Evolutionary conservation across 805 yeast genomes (phyloP), one percentile per base, ranked within the genome.

Genomic region (Blastobotrys peoriensis): DNA sequence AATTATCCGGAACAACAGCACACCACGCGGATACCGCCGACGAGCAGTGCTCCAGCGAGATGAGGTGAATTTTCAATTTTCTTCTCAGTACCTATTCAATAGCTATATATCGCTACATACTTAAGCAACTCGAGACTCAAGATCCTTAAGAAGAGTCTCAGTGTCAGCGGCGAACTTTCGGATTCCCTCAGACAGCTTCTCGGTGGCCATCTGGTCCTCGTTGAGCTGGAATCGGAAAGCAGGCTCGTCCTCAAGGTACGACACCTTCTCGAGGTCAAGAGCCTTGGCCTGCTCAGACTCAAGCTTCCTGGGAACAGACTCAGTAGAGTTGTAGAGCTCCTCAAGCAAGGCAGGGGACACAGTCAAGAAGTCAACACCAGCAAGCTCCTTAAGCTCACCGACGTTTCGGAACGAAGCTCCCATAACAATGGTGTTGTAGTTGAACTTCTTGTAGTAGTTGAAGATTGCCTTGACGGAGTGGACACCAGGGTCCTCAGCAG

Each of bases 401-500:
- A 74, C 69, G 77, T 89, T 93, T 81, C 99, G 91, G 88, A 93
- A 91, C 49, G 98, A 91, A 49, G 99, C 99, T 71, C 98, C 99
- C 99, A 93, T 93, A 64, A 93, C 98, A 65, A 93, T 89, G 68
- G 99, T 93, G 62, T 91, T 78, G 81, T 93, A 93, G 59, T 83
- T 91, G 70, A 69, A 86, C 75, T 91, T 91, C 83, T 93, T 93
- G 85, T 93, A 93, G 81, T 93, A 93, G 84, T 89, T 85, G 86
- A 68, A 93, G 69, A 93, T 93, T 51, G 64, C 66, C 70, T 81
- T 83, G 60, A 93, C 98, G 36, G 96, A 86, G 41, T 73, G 42
- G 51, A 93, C 98, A 83, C 99, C 99, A 57, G 99, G 98, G 71
- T 93, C 98, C 55, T 79, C 73, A 60, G 77, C 86, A 56, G 76